Percentiles rank a stretch among this genome's conserved stretches.
phyloP scores from a whole-genome alignment of 2,329 filamentous ascomycete species.

The Exophiala lecanii-corni region DNA sequence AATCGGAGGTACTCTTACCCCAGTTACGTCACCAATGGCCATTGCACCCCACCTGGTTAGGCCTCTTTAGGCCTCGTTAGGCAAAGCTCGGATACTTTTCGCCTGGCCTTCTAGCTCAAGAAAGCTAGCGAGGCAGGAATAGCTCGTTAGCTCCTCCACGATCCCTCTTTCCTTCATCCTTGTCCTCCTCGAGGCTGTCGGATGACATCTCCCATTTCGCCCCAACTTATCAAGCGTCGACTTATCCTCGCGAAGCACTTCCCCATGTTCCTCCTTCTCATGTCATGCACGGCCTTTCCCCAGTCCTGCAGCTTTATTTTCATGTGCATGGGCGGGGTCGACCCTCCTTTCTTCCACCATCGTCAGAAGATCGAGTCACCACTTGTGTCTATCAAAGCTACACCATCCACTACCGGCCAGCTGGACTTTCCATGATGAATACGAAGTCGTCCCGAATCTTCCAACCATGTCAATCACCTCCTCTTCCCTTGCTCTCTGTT shows the following conservation, averaged over 20 bases:
- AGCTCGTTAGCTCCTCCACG: too few species aligned
- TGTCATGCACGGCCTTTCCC: background rate
- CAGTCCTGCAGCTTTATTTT: background rate
- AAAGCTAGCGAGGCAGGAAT: too few species aligned
- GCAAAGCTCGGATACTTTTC: too few species aligned
- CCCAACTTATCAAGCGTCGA: background rate
- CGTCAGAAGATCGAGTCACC: background rate
- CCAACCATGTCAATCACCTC: background rate
- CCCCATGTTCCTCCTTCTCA: background rate
- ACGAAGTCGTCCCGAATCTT: background rate
- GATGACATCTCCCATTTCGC: constrained; percentile 4
- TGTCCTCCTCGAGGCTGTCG: background rate
- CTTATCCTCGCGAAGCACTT: background rate
- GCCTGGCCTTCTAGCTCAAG: too few species aligned
- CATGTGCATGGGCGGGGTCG: background rate
- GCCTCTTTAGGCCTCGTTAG: too few species aligned
- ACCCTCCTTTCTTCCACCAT: background rate
- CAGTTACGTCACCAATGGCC: too few species aligned
- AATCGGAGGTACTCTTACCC: too few species aligned
- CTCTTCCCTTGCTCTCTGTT: background rate
- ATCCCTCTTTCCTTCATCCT: too few species aligned
- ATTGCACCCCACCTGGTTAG: too few species aligned
- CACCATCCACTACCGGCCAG: background rate
- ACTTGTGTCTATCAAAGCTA: background rate
- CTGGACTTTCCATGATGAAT: background rate